Base-by-base conservation (phyloP, 768 basidiomycete species). In the Hygrophorus russula region DNA sequence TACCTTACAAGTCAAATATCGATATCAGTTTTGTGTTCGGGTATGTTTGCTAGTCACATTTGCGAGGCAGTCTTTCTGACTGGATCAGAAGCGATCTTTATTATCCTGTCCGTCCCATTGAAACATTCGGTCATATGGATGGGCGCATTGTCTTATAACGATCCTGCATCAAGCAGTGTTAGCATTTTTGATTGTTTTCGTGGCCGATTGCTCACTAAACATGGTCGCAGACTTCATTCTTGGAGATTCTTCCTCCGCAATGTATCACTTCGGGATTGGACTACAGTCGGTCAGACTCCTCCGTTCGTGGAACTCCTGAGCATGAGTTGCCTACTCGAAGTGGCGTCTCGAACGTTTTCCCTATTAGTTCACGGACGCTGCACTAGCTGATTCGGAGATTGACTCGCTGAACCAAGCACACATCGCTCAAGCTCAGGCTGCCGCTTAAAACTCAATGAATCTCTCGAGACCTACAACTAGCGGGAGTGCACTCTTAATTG, bases 241-340 rank as follows among this genome's bases (percentile, higher is more conserved):
- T 20, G 33, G 42, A 2, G 42, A 43, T 27, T 14, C 33, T 2
- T 43, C 32, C 1, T 43, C 34, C 32, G 6, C 42, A 19, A 18
- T 17, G 12, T 43, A 43, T 18, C 31, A 36, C 7, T 43, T 43
- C 17, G 32, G 42, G 10, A 35, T 35, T 43, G 42, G 31, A 43
- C 42, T 14, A 19, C 32, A 24, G 33, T 20, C 17, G 18, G 0
- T 8, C 0, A 35, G n/a, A 19, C 29, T 10, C 8, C 33, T 4
- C 19, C 42, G n/a, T 36, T 35, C 1, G 13, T 19, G 2, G 17
- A 43, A 27, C 33, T 34, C 2, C 2, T 43, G 19, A 43, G 42
- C n/a, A 14, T 19, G 14, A 5, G 42, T 24, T 24, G 24, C 24
- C 24, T 24, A 24, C 24, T 24, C 7, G 24, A 7, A 2, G 7